Conservation (phyloP, 352 stramenopile genomes). For the Phytopythium chamaehyphon region DNA sequence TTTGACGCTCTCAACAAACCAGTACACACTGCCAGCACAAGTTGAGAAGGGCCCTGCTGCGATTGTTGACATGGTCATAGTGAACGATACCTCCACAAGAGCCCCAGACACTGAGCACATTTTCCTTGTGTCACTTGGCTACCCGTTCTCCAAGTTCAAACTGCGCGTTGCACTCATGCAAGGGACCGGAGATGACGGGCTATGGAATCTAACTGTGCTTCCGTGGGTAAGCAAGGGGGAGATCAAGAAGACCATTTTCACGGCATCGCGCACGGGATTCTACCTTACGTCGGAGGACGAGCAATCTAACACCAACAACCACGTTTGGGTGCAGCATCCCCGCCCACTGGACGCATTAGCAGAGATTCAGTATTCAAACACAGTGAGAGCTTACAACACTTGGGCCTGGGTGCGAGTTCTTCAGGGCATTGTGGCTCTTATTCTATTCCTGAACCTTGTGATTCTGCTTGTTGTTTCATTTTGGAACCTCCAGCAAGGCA, state of each 20-base stretch:
- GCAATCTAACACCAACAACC: constrained; percentile 36
- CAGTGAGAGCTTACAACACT: constrained; percentile 33
- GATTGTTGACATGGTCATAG: constrained; percentile 5
- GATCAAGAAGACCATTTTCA: constrained; percentile 13
- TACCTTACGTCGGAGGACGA: constrained; percentile 33
- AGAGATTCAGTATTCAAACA: neutral
- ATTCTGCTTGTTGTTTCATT: constrained; percentile 26
- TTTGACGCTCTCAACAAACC: constrained; percentile 9
- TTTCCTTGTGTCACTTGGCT: constrained; percentile 14
- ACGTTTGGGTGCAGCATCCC: constrained; percentile 16
- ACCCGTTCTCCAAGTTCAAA: constrained; percentile 17
- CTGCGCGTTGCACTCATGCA: neutral
- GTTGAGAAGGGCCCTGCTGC: constrained; percentile 5
- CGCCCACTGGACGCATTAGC: neutral
- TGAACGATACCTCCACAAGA: constrained; percentile 10
- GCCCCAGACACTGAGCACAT: constrained; percentile 4
- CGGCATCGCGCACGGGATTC: constrained; percentile 26
- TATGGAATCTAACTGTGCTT: constrained; percentile 29
- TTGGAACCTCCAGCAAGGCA: constrained; percentile 22
- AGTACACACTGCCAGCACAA: constrained; percentile 2
- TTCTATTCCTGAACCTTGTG: constrained; percentile 26
- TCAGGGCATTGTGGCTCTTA: constrained; percentile 27
- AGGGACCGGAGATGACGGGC: constrained; percentile 1
- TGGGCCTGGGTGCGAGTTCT: constrained; percentile 49
- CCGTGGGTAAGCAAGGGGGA: constrained; percentile 9